These are phyloP conservation scores for Eutrema heterophyllum DNA, from an alignment of 345 rosid genomes.

Conservation along the genomic window DNA sequence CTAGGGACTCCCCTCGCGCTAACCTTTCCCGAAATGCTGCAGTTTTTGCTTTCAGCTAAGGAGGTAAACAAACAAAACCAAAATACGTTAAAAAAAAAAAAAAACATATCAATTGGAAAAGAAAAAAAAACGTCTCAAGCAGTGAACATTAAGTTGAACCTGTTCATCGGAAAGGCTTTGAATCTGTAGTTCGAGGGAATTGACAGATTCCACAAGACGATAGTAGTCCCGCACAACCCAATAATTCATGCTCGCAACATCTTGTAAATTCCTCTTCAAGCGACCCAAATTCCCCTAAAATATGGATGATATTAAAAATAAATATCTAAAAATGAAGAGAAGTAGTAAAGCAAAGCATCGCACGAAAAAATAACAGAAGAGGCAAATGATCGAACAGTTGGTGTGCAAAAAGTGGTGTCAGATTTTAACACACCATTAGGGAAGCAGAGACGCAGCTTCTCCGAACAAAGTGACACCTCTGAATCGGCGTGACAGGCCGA, in stretches of 20 bases:
- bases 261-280: conserved; percentile 44
- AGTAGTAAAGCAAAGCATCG: neutral
- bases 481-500: conserved; percentile 17
- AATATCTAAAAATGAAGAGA: neutral
- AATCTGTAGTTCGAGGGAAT: conserved; percentile 50
- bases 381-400: conserved; percentile 53
- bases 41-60: conserved; percentile 74
- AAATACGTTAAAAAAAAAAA: neutral
- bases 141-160: conserved; percentile 40
- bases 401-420: conserved; percentile 16
- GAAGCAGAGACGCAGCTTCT: conserved; percentile 33
- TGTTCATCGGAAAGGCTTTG: conserved; percentile 66
- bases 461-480: conserved; percentile 8
- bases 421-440: conserved; percentile 36
- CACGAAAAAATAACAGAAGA: neutral
- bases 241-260: conserved; percentile 61
- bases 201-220: conserved; percentile 73
- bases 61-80: neutral
- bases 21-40: conserved; percentile 65
- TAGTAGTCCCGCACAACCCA: conserved; percentile 89
- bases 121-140: neutral
- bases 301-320: neutral
- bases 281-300: conserved; percentile 46
- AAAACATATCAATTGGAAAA: neutral
- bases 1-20: conserved; percentile 55